phyloP scores from a whole-genome alignment of 768 basidiomycete genomes.

The Naganishia friedmannii region DNA sequence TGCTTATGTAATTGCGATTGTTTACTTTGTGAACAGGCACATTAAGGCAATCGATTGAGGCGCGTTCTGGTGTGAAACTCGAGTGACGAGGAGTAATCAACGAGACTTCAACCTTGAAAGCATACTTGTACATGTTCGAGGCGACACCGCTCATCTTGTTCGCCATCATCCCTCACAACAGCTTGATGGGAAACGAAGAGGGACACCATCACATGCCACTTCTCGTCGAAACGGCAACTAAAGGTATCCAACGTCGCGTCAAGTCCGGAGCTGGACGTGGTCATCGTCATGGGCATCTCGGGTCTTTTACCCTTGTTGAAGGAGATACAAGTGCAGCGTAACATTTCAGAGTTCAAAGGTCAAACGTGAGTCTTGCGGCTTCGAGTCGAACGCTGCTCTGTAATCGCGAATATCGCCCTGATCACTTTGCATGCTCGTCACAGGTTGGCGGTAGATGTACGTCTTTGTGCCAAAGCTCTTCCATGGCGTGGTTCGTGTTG shows the following conservation, averaged over 20 bases:
- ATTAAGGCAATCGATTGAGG: not conserved
- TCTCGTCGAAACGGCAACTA: not conserved
- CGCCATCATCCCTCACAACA: too few relatives aligned
- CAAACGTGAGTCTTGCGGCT: constrained; percentile 58
- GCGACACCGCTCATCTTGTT: too few relatives aligned
- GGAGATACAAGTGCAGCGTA: constrained; percentile 73
- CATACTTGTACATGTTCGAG: too few relatives aligned
- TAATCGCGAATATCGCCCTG: not conserved
- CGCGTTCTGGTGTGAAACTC: not conserved
- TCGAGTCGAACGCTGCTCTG: not conserved
- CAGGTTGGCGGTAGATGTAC: constrained; percentile 14
- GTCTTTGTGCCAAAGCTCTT: not conserved
- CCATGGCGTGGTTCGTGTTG: not conserved
- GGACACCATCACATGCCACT: not conserved
- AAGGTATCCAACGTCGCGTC: not conserved
- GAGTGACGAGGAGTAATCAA: not conserved
- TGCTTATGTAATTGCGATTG: not conserved
- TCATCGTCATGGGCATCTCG: constrained; percentile 75
- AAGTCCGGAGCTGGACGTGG: not conserved
- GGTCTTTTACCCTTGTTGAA: constrained; percentile 87
- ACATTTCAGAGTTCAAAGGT: constrained; percentile 76
- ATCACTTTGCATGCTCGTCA: too few relatives aligned
- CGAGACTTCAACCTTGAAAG: too few relatives aligned
- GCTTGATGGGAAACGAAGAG: too few relatives aligned
- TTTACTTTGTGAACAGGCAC: not conserved